Conservation (phyloP, 129 eudicot genomes). For the Flaveria sonorensis region DNA sequence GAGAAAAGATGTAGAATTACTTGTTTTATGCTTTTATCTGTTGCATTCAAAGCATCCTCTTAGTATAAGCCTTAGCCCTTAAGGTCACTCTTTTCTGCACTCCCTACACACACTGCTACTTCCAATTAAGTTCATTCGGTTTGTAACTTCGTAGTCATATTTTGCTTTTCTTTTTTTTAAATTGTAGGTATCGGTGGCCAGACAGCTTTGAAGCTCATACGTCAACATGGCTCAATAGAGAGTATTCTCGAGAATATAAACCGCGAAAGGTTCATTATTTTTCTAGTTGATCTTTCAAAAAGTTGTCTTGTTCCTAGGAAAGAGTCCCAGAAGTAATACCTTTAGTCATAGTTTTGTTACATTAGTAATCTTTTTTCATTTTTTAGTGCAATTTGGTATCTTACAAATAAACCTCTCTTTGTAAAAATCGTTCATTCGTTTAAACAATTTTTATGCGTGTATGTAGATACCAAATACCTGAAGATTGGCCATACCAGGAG, state of each 20-base stretch:
- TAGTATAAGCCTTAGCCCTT: no score
- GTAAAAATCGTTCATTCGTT: not conserved
- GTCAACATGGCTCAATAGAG: constrained; percentile 87
- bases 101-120: no score
- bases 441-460: not conserved
- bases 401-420: not conserved
- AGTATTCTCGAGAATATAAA: constrained; percentile 75
- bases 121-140: no score
- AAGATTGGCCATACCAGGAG: constrained; percentile 80
- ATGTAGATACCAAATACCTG: constrained; percentile 79
- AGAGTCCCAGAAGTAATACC: not conserved
- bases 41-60: no score
- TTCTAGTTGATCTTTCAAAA: not conserved
- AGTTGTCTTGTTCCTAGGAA: not conserved
- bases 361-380: not conserved
- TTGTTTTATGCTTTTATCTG: no score
- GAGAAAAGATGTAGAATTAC: no score
- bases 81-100: no score
- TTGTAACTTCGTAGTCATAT: no score
- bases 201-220: constrained; percentile 86
- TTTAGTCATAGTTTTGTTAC: not conserved
- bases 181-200: constrained; percentile 74
- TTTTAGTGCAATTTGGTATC: not conserved
- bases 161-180: not conserved
- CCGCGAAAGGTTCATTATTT: constrained; percentile 59